Evolutionary conservation across 768 basidiomycete genomes (phyloP).

Genomic region (Boletus subcaerulescens): DNA sequence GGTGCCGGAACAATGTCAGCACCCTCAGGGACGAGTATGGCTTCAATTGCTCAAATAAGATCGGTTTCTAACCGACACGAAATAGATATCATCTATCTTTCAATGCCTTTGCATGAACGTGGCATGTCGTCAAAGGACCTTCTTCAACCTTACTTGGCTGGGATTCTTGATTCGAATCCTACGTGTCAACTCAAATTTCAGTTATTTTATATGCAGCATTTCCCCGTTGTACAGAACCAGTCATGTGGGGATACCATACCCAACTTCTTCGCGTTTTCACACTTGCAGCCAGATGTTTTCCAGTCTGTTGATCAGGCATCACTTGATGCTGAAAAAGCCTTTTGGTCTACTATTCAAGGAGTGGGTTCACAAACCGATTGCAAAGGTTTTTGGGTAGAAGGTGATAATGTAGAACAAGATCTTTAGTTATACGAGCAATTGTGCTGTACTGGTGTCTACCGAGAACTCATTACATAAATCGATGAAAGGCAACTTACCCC

Average conservation of each 20-base stretch:
- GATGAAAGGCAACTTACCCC: too few relatives aligned
- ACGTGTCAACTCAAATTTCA: conserved; percentile 41
- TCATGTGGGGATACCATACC: background rate
- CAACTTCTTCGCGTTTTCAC: conserved; percentile 21
- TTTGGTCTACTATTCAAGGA: conserved; percentile 38
- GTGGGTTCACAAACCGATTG: background rate
- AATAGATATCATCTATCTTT: conserved; percentile 59
- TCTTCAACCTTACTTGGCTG: conserved; percentile 56
- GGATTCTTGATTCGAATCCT: conserved; percentile 32
- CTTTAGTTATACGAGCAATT: too few relatives aligned
- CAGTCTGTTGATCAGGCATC: conserved; percentile 59
- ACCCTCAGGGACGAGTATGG: conserved; percentile 62
- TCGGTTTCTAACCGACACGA: conserved; percentile 1
- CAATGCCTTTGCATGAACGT: conserved; percentile 42
- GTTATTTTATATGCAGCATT: conserved; percentile 52
- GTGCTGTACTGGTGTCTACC: too few relatives aligned
- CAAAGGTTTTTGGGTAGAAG: conserved; percentile 10
- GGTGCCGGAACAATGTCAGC: conserved; percentile 75
- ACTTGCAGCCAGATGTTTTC: conserved; percentile 37
- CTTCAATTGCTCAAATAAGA: background rate
- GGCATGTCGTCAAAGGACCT: conserved; percentile 34
- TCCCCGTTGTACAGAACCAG: conserved; percentile 4
- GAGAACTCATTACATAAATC: too few relatives aligned
- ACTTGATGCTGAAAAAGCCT: conserved; percentile 53
- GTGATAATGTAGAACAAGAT: too few relatives aligned